Conservation (phyloP, 2,329 filamentous ascomycete genomes). For the Trichoderma koningii region DNA sequence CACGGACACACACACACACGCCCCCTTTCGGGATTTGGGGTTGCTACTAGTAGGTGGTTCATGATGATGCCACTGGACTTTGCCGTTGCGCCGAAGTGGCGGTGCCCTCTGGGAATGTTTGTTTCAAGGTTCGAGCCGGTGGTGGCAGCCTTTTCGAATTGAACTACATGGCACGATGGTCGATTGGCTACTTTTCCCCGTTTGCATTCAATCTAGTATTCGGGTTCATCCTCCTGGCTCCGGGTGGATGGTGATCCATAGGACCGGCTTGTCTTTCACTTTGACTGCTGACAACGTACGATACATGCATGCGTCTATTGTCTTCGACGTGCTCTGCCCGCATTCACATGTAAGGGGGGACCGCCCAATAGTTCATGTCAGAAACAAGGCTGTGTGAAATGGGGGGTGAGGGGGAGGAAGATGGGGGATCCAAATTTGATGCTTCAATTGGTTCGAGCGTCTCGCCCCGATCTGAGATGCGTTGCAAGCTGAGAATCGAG, state of each 20-base stretch:
- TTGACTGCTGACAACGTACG: neutral
- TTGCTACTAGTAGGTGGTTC: neutral
- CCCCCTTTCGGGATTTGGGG: neutral
- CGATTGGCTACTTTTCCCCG: neutral
- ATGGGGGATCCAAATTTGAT: no score
- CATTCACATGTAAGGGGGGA: no score
- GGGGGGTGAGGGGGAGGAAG: no score
- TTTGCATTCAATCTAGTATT: neutral
- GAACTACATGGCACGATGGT: neutral
- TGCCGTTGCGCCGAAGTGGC: slow-evolving; percentile 11
- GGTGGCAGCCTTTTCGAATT: neutral
- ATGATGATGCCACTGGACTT: neutral
- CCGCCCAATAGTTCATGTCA: no score
- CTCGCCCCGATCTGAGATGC: no score
- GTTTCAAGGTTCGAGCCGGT: neutral
- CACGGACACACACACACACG: neutral
- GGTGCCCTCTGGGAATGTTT: neutral
- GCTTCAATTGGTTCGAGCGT: no score
- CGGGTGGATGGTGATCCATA: neutral
- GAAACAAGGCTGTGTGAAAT: no score
- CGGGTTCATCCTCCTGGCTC: neutral
- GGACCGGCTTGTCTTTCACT: neutral
- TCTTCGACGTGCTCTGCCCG: no score
- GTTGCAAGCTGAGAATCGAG: no score
- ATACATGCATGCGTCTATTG: neutral